These are phyloP conservation scores for Rhodotorula sp. DNA, from an alignment of 1,284 basidiomycete genomes.

Conservation along the genomic window DNA sequence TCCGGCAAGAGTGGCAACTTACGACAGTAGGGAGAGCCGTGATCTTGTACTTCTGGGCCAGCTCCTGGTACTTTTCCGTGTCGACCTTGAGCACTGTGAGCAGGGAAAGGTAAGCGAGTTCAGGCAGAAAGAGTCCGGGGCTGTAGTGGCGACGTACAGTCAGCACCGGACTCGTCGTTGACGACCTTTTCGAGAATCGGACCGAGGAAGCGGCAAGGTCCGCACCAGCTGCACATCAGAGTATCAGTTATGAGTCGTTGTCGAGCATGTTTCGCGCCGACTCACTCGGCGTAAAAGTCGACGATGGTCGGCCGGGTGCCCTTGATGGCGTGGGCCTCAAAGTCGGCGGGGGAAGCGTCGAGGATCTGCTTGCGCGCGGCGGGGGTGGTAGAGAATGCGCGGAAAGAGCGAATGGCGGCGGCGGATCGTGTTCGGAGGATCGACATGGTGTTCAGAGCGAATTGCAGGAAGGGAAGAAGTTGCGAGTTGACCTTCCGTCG, in stretches of 20 bases:
- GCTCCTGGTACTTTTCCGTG: slow-evolving; percentile 29
- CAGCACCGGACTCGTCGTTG: slow-evolving; percentile 15
- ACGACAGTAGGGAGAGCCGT: slow-evolving; percentile 35
- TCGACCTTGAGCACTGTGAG: slow-evolving; percentile 31
- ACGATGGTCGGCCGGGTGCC: slow-evolving; percentile 22
- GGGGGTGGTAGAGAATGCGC: slow-evolving; percentile 16
- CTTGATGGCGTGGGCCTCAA: slow-evolving; percentile 24
- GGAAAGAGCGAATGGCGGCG: background rate
- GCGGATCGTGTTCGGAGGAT: background rate
- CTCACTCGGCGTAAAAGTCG: slow-evolving; percentile 40
- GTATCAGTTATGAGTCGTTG: background rate
- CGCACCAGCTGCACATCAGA: slow-evolving; percentile 31
- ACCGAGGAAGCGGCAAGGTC: slow-evolving; percentile 33
- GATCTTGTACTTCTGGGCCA: slow-evolving; percentile 35
- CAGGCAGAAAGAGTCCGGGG: background rate
- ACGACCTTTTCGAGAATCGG: slow-evolving; percentile 37
- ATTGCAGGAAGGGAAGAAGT: background rate
- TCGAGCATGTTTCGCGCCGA: background rate
- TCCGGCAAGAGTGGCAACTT: background rate
- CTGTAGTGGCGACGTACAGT: slow-evolving; percentile 10
- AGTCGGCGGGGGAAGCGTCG: slow-evolving; percentile 19
- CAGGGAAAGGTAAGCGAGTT: background rate
- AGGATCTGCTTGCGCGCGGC: slow-evolving; percentile 22
- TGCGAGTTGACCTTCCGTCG: background rate
- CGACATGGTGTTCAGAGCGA: background rate